A percentile compares a stretch with the other conserved stretches of the same genome.
Conservation (phyloP, 306 rosid species). For the Vigna reflexopilosa region DNA sequence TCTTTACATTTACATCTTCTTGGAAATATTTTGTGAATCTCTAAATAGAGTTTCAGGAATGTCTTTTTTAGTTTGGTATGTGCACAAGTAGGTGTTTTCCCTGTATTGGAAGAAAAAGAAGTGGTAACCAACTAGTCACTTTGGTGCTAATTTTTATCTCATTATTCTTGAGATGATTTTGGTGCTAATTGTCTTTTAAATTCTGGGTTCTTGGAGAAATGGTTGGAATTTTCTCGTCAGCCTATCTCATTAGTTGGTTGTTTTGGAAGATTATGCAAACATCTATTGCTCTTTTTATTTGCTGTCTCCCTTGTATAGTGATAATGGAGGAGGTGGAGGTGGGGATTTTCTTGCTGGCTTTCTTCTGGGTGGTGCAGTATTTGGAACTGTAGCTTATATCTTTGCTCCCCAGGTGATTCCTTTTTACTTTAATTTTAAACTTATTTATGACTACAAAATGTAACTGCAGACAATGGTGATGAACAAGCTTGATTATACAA, state of each 20-base stretch:
- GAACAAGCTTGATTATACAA: slow-evolving; percentile 12
- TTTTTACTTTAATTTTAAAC: slow-evolving; percentile 22
- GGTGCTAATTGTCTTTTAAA: background rate
- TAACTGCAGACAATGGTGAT: slow-evolving; percentile 26
- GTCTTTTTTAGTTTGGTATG: background rate
- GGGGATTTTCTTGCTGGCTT: slow-evolving; percentile 90
- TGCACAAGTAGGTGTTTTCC: background rate
- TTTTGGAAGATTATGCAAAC: background rate
- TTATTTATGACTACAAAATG: slow-evolving; percentile 24
- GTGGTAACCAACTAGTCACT: background rate
- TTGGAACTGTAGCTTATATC: slow-evolving; percentile 82
- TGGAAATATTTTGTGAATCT: background rate
- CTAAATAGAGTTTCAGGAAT: slow-evolving; percentile 2
- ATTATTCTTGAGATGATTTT: slow-evolving; percentile 4
- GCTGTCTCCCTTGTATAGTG: slow-evolving; percentile 57
- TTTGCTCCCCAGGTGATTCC: slow-evolving; percentile 95
- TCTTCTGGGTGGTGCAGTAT: slow-evolving; percentile 86
- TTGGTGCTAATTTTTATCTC: background rate
- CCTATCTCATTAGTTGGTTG: background rate
- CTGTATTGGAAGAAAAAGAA: background rate
- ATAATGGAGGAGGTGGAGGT: slow-evolving; percentile 67
- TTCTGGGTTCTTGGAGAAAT: background rate
- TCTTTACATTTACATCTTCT: background rate
- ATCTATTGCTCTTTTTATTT: slow-evolving; percentile 26
- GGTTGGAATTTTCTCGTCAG: background rate